Conservation (phyloP, 1,139 yeast genomes). For the Geotrichum bryndzae region DNA sequence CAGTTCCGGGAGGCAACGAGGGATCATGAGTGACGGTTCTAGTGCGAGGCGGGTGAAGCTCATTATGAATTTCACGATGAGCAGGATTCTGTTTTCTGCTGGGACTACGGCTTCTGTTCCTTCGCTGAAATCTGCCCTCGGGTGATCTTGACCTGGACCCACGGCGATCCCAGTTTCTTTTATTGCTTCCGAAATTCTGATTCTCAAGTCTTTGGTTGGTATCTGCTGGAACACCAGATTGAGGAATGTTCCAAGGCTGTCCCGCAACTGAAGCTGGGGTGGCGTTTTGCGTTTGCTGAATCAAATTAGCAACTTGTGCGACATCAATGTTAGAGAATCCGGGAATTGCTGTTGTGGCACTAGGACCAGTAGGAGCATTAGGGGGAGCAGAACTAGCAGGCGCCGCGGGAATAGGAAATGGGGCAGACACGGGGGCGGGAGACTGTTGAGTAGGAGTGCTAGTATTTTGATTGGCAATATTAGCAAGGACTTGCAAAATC, state of each 20-base stretch:
- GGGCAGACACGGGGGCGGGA: not conserved
- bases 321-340: constrained; percentile 11
- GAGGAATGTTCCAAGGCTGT: constrained; percentile 18
- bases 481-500: constrained; percentile 37
- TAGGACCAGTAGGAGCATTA: constrained; percentile 27
- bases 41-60: constrained; percentile 36
- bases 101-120: constrained; percentile 31
- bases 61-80: constrained; percentile 36
- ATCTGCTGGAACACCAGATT: not conserved
- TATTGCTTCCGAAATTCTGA: constrained; percentile 2
- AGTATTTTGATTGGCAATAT: constrained; percentile 35
- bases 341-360: constrained; percentile 5
- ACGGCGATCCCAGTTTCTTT: constrained; percentile 38
- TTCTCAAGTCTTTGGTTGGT: not conserved
- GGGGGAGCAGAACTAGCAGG: constrained; percentile 25
- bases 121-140: constrained; percentile 29
- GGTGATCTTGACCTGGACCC: constrained; percentile 50
- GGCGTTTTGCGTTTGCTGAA: constrained; percentile 13
- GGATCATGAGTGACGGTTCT: constrained; percentile 66
- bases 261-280: constrained; percentile 18
- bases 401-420: constrained; percentile 21
- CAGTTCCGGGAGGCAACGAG: constrained; percentile 67
- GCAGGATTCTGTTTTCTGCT: constrained; percentile 28
- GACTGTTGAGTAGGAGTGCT: constrained; percentile 3
- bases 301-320: constrained; percentile 18